phyloP scores from a whole-genome alignment of 1,284 basidiomycete species.

The Ustilago loliicola region DNA sequence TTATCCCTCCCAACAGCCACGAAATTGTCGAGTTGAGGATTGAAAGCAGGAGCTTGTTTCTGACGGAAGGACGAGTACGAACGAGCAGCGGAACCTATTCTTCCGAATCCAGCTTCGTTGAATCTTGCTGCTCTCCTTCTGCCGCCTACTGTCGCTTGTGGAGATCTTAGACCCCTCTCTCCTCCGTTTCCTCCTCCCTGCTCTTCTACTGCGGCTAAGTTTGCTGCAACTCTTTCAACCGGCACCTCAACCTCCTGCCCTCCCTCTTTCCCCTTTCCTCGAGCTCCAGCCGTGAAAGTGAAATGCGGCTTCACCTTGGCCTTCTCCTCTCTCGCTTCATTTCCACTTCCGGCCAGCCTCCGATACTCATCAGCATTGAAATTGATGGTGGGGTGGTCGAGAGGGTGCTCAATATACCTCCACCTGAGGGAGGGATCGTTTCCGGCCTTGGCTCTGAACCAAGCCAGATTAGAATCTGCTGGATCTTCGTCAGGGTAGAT shows the following conservation, averaged over 20 bases:
- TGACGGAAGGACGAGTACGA: neutral
- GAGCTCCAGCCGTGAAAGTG: neutral
- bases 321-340: neutral
- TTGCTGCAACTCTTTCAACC: slow-evolving; percentile 4
- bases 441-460: neutral
- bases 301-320: neutral
- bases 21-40: neutral
- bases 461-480: slow-evolving; percentile 1
- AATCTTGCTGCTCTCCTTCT: slow-evolving; percentile 8
- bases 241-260: neutral
- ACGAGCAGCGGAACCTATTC: neutral
- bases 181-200: too few relatives aligned
- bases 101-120: slow-evolving; percentile 9
- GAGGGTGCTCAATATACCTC: neutral
- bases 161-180: neutral
- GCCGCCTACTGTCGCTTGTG: neutral
- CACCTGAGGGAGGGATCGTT: neutral
- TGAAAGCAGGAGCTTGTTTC: neutral
- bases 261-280: too few relatives aligned
- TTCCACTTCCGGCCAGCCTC: neutral
- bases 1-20: neutral
- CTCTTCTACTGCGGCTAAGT: neutral
- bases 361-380: neutral
- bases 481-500: slow-evolving; percentile 32
- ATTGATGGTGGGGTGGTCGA: neutral